Percentiles rank a stretch among this genome's conserved stretches.
These are phyloP conservation scores for Ustilago bromivora DNA, from an alignment of 1,284 basidiomycete species.

Conservation along the genomic window DNA sequence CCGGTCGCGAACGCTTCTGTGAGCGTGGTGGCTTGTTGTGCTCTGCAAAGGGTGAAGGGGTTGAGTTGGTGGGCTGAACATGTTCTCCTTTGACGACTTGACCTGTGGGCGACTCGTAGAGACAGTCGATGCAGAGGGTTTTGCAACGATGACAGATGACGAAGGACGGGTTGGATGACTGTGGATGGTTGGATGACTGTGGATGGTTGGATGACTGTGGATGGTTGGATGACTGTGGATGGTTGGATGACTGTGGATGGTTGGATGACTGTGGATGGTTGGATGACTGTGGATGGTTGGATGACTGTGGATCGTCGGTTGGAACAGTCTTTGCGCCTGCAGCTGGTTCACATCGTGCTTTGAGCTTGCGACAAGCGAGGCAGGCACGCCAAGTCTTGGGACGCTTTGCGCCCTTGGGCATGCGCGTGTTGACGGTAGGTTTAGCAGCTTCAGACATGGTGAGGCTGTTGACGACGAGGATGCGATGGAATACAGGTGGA, in stretches of 20 bases:
- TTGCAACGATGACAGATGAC: conserved; percentile 52
- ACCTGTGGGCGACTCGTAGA: conserved; percentile 37
- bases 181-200: neutral
- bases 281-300: conserved; percentile 2
- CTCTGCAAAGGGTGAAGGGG: conserved; percentile 28
- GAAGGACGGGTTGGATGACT: conserved; percentile 13
- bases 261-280: neutral
- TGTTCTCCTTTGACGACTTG: conserved; percentile 40
- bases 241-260: neutral
- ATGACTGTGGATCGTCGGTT: conserved; percentile 23
- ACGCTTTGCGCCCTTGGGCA: conserved; percentile 53
- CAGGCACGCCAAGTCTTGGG: conserved; percentile 50
- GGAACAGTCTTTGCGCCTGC: conserved; percentile 10
- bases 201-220: no score
- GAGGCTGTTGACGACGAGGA: neutral
- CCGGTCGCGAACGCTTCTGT: conserved; percentile 27
- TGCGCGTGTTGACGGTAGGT: conserved; percentile 44
- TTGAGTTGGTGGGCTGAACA: conserved; percentile 5
- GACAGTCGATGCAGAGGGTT: conserved; percentile 50
- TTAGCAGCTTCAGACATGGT: conserved; percentile 32
- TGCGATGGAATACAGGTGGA: neutral
- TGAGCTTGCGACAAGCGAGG: conserved; percentile 51
- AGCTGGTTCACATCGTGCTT: conserved; percentile 46
- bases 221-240: neutral
- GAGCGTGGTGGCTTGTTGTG: conserved; percentile 19